Conservation (phyloP, 805 yeast genomes). For the Grigorovia yakushimaensis region DNA sequence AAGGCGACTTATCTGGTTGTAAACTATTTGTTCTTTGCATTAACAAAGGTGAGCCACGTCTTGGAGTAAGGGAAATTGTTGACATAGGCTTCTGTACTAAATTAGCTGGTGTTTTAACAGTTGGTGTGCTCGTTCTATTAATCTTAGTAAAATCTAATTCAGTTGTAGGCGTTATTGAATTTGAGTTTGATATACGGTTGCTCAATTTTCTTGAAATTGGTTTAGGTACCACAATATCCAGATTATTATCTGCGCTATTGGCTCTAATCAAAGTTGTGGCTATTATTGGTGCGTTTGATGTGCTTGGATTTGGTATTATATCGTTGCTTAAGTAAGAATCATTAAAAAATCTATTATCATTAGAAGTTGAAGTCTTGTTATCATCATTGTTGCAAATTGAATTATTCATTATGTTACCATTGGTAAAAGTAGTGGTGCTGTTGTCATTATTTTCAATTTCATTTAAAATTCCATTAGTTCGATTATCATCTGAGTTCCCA, state of each 20-base stretch:
- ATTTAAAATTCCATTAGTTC: not conserved
- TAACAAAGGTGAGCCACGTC: constrained; percentile 46
- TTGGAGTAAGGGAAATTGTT: constrained; percentile 36
- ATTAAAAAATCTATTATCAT: constrained; percentile 28
- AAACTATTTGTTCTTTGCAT: constrained; percentile 5
- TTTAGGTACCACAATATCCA: not conserved
- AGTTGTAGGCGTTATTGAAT: constrained; percentile 19
- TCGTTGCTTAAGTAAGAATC: constrained; percentile 35
- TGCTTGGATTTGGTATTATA: constrained; percentile 30
- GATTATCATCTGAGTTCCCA: not conserved
- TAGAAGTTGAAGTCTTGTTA: constrained; percentile 7
- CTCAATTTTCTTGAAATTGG: not conserved
- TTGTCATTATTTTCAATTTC: not conserved
- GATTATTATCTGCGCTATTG: constrained; percentile 10
- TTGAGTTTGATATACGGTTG: constrained; percentile 5
- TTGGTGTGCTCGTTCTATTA: not conserved
- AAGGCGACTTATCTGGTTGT: constrained; percentile 34
- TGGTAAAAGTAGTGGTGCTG: not conserved
- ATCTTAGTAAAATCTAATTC: not conserved
- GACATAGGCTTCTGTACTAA: constrained; percentile 17
- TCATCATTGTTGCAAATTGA: not conserved
- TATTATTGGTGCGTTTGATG: constrained; percentile 5
- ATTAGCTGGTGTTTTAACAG: not conserved
- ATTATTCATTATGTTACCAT: not conserved
- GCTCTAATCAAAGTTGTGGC: constrained; percentile 13